Base-by-base conservation (phyloP, 495 filamentous ascomycete species). In the Podospora bellae-mahoneyi region DNA sequence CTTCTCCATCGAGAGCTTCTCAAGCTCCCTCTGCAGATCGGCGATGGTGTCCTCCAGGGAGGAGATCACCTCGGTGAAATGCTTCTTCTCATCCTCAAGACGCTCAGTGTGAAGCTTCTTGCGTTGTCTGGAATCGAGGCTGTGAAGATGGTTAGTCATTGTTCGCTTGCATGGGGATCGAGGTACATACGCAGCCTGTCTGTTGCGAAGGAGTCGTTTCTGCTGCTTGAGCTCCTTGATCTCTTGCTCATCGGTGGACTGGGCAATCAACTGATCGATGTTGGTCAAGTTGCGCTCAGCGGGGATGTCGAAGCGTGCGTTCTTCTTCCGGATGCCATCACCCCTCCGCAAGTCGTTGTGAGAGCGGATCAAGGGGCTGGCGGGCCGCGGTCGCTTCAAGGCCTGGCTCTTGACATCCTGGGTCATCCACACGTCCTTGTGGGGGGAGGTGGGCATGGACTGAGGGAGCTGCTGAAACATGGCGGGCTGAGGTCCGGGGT, bases 41-140 rank as follows among this genome's bases (percentile, higher is more conserved):
- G 80, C 78, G 65, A 96, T 80, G 64, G 92, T 89, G 39, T 97
- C 92, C 75, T 98, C 91, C 70, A 97, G 84, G 55, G 88, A 85
- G 67, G 82, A 83, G 76, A 98, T 90, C 71, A 88, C 74, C 66
- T 85, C 86, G 66, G 87, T 90, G 81, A 88, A 95, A 56, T 90
- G 86, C 82, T 97, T 97, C 86, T 97, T 96, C 81, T 97, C 93
- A 75, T 96, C 92, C 76, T 99, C 95, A 18, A 99, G 86, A 66
- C 94, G 90, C 83, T 98, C 94, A 28, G 95, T 98, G 81, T 99
- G 94, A 78, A 94, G 90, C 86, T 99, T 99, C 86, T 98, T 99
- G 70, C 96, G 90, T 78, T 97, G 95, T 70, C 95, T 90, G 32
- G 96, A 98, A 81, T 97, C 93, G 70, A 99, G 87, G 60, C 92